Base-by-base conservation (phyloP, 805 yeast genomes). In the Suhomyces xylopsoci region DNA sequence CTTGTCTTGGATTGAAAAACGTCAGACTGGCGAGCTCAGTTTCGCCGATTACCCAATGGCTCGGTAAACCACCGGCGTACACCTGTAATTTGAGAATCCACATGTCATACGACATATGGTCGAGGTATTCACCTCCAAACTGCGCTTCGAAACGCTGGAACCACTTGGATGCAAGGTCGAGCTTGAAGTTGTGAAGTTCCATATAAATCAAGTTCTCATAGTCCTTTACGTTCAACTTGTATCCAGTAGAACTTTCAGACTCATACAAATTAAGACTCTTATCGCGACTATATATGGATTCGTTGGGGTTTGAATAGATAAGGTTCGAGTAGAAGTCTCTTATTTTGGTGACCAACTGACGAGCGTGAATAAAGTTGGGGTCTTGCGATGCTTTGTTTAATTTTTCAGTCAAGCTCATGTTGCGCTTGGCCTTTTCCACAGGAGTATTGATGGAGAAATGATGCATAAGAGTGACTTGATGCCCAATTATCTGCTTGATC, bases 161-260 rank as follows among this genome's bases (percentile, higher is more conserved):
- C 78, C 79, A 75, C 49, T 62, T 63, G 3, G 71, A 61, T 3
- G 76, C 78, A 57, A 74, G 64, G 58, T 75, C 79, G 38, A 69
- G 54, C 52, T 73, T 74, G n/a, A 53, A 55, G 58, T 71, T 74
- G 50, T 59, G 55, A 48, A 67, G 58, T 55, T 75, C 79, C 49
- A 74, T 59, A 43, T 48, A 19, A 17, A 74, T 66, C 54, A 76
- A 61, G 58, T 72, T 75, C 54, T 75, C 79, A 55, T 64, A 73
- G 59, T 76, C 79, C 3, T 52, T 51, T 2, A 60, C 53, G 2
- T 55, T 49, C 26, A 71, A 54, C 30, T 48, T 50, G 46, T 59
- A 59, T 1, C 59, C 63, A 2, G 56, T 52, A 17, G 55, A 46
- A 4, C 51, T 24, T 10, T 46, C 43, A 7, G 61, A 55, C 12